Base-by-base conservation (phyloP, 139 green algal species). In the Chlorella sorokiniana region DNA sequence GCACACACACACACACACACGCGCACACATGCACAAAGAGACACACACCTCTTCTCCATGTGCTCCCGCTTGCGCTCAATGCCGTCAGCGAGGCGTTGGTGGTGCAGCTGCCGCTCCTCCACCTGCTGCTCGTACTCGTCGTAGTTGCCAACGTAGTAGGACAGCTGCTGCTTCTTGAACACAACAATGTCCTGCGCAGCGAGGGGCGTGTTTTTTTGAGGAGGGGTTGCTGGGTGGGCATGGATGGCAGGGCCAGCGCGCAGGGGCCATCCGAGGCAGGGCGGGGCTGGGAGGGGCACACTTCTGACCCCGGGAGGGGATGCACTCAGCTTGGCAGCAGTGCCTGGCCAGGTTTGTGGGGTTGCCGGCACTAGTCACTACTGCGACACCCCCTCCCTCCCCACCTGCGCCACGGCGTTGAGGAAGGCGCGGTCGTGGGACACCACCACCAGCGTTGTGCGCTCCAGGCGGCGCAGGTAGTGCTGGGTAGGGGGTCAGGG, bases 341-440 rank as follows among this genome's bases (percentile, higher is more conserved):
- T n/a, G n/a, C n/a, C n/a, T n/a, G n/a, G n/a, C n/a, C n/a, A n/a
- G n/a, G n/a, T n/a, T n/a, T n/a, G n/a, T n/a, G n/a, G n/a, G n/a
- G n/a, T n/a, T n/a, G n/a, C n/a, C n/a, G n/a, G n/a, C n/a, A n/a
- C n/a, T n/a, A n/a, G n/a, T n/a, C n/a, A n/a, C n/a, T n/a, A n/a
- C 27, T 16, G 22, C 8, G n/a, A 7, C 63, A 70, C 35, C 6
- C 64, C 16, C 67, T 45, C 38, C 40, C 29, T 79, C 68, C 27
- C 67, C 69, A 88, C 85, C 52, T 89, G 37, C 6, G 83, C 83
- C 40, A 96, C 89, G 0, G 86, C 81, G 76, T 98, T 97, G 10
- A 98, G 88, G 85, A 98, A 98, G 63, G 95, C 91, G 29, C 94
- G 88, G 37, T 92, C 93, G 82, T 98, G 95, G 18, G 83, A 92